Evolutionary conservation across 371 early-diverging fungal species (phyloP).

Genomic region (Mucor ambiguus): DNA sequence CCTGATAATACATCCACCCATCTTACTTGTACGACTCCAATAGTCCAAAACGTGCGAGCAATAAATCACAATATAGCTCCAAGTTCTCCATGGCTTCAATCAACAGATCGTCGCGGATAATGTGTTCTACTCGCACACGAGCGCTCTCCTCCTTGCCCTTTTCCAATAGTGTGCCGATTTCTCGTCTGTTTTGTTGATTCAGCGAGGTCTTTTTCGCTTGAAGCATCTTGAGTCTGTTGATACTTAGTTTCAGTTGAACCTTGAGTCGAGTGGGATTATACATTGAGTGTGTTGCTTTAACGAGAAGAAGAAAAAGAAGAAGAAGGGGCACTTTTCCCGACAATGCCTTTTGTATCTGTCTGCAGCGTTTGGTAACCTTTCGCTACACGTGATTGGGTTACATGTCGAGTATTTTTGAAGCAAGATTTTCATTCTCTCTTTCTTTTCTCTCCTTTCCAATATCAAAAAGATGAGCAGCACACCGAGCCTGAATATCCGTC

Average conservation of each 20-base stretch:
- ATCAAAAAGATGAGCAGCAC: neutral
- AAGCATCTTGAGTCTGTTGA: slow-evolving; percentile 84
- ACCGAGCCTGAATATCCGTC: slow-evolving; percentile 11
- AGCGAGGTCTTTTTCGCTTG: slow-evolving; percentile 86
- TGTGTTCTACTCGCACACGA: slow-evolving; percentile 85
- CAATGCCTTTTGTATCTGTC: neutral
- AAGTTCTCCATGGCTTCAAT: slow-evolving; percentile 92
- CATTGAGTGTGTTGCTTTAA: slow-evolving; percentile 21
- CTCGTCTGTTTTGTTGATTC: slow-evolving; percentile 74
- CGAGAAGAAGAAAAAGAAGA: slow-evolving; percentile 1
- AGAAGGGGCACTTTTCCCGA: neutral
- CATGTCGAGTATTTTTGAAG: neutral
- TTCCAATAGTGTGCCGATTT: slow-evolving; percentile 83
- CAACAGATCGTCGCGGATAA: slow-evolving; percentile 91
- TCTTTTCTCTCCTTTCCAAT: neutral
- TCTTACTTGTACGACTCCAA: slow-evolving; percentile 80
- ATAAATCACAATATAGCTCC: slow-evolving; percentile 87
- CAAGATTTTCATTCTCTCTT: neutral
- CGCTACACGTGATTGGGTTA: neutral
- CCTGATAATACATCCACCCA: too few relatives aligned
- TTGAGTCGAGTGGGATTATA: slow-evolving; percentile 72
- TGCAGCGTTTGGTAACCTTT: neutral
- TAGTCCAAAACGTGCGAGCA: slow-evolving; percentile 86
- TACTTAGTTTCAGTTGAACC: slow-evolving; percentile 85
- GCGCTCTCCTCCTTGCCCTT: slow-evolving; percentile 87